A percentile compares a stretch with the other conserved stretches of the same genome.
phyloP scores from a whole-genome alignment of 352 stramenopile genomes.

The Phytophthora boehmeriae region DNA sequence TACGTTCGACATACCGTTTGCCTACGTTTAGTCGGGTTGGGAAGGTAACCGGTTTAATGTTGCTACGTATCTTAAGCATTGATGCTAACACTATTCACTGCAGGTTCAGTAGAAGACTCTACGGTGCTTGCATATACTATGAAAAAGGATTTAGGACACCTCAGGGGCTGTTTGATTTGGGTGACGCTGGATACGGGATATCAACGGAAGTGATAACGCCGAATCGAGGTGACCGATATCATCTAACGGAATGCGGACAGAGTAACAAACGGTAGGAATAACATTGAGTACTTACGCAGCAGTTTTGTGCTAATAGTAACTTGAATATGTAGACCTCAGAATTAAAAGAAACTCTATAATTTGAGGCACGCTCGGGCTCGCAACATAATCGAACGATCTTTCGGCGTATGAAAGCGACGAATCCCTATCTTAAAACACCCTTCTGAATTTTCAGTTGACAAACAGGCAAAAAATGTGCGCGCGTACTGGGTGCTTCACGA shows the following conservation, averaged over 20 bases:
- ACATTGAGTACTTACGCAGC: background rate
- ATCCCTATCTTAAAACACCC: constrained; percentile 8
- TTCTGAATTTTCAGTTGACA: constrained; percentile 8
- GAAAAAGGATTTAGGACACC: constrained; percentile 14
- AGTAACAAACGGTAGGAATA: constrained; percentile 8
- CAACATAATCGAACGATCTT: constrained; percentile 24
- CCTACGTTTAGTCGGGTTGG: constrained; percentile 24
- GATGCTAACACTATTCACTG: constrained; percentile 4
- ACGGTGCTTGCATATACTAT: constrained; percentile 9
- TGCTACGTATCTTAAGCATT: background rate
- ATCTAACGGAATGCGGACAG: constrained; percentile 22
- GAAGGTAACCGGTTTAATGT: constrained; percentile 18
- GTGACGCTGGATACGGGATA: constrained; percentile 21
- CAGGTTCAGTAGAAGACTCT: constrained; percentile 13
- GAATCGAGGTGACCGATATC: constrained; percentile 23
- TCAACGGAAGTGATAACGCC: constrained; percentile 17
- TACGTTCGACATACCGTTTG: constrained; percentile 30
- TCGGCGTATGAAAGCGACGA: constrained; percentile 21
- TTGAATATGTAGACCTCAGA: constrained; percentile 14
- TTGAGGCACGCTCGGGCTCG: constrained; percentile 20
- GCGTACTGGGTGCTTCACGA: constrained; percentile 21
- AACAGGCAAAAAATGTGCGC: constrained; percentile 17
- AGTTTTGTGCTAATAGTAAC: background rate
- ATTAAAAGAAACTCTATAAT: constrained; percentile 31
- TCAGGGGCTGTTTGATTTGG: constrained; percentile 21